Evolutionary conservation across 23 red algal species (phyloP), one percentile per base, ranked within the genome.

Genomic region (Gracilariopsis chorda): DNA sequence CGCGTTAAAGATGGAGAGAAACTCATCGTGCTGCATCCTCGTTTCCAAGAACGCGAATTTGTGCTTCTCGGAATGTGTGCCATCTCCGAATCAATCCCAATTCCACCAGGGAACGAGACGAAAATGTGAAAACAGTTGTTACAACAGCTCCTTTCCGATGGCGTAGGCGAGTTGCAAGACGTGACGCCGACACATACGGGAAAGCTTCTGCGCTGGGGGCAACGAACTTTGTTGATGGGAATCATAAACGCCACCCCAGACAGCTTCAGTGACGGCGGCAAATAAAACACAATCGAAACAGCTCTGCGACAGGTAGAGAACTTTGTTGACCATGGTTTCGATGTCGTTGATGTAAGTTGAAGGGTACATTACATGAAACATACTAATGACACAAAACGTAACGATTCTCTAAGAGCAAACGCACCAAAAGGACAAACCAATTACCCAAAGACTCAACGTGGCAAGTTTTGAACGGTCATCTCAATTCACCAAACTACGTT

Each of bases 211-310:
- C 20, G 48, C n/a, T 90, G 88, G 74, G 77, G 87, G 14, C 47
- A 40, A 13, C 49, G 62, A 36, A 83, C 90, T 16, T 40, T 24
- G n/a, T 43, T 92, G 2, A 94, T 94, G 90, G 95, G 91, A 27
- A 93, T 97, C 21, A 37, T 97, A 9, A 97, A 97, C 87, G 89
- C 84, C 47, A 97, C 95, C 6, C 95, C 95, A 2, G 95, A 97
- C 79, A 94, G 91, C 29, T 97, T 97, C 63, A 97, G 95, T 58
- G 91, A 97, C 57, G 95, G 95, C 25, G 79, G 90, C 43, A 39
- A 90, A 41, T 29, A 48, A 19, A 48, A 42, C 23, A 63, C 29
- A 71, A 73, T 77, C 20, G 68, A 85, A 3, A 27, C 14, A 28
- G 95, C 90, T 2, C 43, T 94, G 29, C 14, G 46, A 28, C 59